phyloP scores from a whole-genome alignment of 2,329 filamentous ascomycete genomes.

The Fusarium xylarioides region DNA sequence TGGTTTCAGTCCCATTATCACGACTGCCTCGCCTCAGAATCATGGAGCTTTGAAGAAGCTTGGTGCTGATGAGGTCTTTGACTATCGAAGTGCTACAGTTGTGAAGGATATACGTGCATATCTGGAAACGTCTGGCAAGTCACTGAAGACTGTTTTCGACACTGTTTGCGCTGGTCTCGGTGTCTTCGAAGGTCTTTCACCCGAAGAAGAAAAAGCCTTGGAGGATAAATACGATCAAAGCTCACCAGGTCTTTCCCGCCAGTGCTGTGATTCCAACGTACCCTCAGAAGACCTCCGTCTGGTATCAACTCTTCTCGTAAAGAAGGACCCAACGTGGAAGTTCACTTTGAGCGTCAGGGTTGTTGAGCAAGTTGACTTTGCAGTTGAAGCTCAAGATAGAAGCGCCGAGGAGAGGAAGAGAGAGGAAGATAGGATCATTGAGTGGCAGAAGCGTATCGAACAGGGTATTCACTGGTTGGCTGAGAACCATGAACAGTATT shows the following conservation, averaged over 20 bases:
- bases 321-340: not conserved
- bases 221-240: not conserved
- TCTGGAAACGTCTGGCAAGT: not conserved
- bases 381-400: not conserved
- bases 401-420: not conserved
- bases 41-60: not conserved
- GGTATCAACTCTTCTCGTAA: not conserved
- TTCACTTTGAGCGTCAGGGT: not conserved
- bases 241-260: not conserved
- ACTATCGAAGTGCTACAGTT: not conserved
- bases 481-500: not conserved
- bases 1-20: constrained; percentile 7
- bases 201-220: not conserved
- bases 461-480: not conserved
- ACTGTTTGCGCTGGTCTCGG: not conserved
- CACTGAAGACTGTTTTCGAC: not conserved
- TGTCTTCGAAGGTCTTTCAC: not conserved
- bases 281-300: not conserved
- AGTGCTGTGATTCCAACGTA: not conserved
- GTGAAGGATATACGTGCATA: not conserved
- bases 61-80: not conserved
- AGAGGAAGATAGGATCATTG: not conserved
- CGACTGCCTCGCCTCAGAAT: constrained; percentile 10
- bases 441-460: not conserved
- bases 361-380: not conserved